Base-by-base conservation (phyloP, 164 flowering plant genomes). In the Tinospora cordifolia region DNA sequence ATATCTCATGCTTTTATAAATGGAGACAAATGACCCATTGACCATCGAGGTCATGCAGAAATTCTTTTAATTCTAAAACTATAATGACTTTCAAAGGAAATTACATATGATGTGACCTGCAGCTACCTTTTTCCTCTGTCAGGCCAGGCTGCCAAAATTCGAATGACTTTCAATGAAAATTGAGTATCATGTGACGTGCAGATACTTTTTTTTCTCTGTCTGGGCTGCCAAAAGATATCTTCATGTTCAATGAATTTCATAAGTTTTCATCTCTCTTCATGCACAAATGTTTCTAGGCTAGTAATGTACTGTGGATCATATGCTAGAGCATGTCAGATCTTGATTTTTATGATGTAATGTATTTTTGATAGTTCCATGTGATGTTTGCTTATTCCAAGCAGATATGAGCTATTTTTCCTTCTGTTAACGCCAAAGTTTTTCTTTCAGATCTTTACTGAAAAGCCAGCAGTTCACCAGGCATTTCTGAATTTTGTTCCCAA, bases 381-480 rank as follows among this genome's bases (percentile, higher is more conserved):
- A 19, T 51, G 58, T 51, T 51, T 51, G 58, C 58, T 10, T 51
- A 51, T 15, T 14, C 22, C 21, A n/a, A n/a, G 17, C 59, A 41
- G 59, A 51, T 51, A 17, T n/a, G 8, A 51, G 59, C 59, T 51
- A 15, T 17, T 22, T 51, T 51, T 41, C 46, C 1, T 41, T 8
- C n/a, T 51, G 59, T 6, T 51, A 22, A 51, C n/a, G 22, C 3
- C 17, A 51, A 51, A 49, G 17, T 49, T 69, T 73, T 34, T 62
- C 19, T 80, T 79, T 64, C 90, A 95, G 98, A 95, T 95, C 76
- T 95, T 95, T 84, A 88, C 90, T 57, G 94, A 90, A 86, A 92
- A 90, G 77, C 99, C 98, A 74, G 96, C 96, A 46, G 98, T 95
- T 70, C 99, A 88, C 66, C 85, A 77, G 76, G 98, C 99, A 46